These are phyloP conservation scores for Yarrowia galli DNA, from an alignment of 1,139 yeast species.

Conservation along the genomic window DNA sequence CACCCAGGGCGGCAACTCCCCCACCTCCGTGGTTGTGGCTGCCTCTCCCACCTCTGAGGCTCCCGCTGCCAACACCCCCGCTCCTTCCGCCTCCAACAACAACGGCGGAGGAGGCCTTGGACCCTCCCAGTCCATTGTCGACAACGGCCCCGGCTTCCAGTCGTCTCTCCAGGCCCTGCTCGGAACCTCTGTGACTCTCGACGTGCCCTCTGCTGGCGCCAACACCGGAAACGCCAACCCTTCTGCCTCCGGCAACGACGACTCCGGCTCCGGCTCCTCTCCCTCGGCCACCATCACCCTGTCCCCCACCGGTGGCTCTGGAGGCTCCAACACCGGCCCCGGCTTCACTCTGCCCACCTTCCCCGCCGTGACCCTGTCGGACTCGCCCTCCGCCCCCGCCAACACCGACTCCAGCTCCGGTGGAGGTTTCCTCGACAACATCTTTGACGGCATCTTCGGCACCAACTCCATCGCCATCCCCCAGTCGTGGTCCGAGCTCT, in stretches of 20 bases:
- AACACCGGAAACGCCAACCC: constrained; percentile 1
- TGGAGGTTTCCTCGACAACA: constrained; percentile 31
- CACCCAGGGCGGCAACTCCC: constrained; percentile 12
- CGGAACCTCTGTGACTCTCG: constrained; percentile 33
- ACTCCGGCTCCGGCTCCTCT: background rate
- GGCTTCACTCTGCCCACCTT: constrained; percentile 34
- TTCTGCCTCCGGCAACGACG: background rate
- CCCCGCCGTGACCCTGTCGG: constrained; percentile 28
- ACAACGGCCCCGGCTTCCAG: constrained; percentile 33
- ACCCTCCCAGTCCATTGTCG: constrained; percentile 15
- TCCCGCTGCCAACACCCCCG: constrained; percentile 14
- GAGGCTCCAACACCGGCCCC: constrained; percentile 18
- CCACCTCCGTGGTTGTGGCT: constrained; percentile 24
- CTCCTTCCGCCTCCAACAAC: constrained; percentile 8
- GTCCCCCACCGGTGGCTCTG: constrained; percentile 28
- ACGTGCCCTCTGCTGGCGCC: constrained; percentile 11
- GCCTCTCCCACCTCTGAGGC: constrained; percentile 26
- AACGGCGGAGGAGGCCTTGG: constrained; percentile 15
- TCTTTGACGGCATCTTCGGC: constrained; percentile 29
- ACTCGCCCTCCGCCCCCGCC: constrained; percentile 17
- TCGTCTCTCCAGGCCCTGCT: constrained; percentile 36
- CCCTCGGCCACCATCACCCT: constrained; percentile 11
- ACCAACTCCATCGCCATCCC: constrained; percentile 26
- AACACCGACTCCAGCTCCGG: background rate
- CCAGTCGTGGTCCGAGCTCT: constrained; percentile 38